Base-by-base conservation (phyloP, 495 filamentous ascomycete species). In the Xylaria castorea region DNA sequence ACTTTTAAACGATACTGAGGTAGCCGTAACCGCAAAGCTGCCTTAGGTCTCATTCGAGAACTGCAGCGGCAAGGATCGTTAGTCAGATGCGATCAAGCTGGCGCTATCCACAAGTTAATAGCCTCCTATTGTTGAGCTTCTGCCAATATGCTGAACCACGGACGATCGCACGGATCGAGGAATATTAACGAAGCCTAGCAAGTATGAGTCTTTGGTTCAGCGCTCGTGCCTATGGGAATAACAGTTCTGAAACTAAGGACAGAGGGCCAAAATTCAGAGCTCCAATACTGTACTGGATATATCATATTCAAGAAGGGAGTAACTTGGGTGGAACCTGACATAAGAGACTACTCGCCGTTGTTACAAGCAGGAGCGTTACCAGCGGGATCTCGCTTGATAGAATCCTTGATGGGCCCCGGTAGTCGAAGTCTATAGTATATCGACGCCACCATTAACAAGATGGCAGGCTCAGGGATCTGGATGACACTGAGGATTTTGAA, bases 401-500 rank as follows among this genome's bases (percentile, higher is more conserved):
- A 44, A 53, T 22, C 18, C 50, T 69, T 46, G 66, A 58, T 46
- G 20, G 48, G 65, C 22, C 48, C 36, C 38, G 66, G 46, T n/a
- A 58, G 20, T 44, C 22, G 22, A 60, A n/a, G 32, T 46, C 67
- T 62, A 70, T 62, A 70, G 30, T 76, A 77, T 68, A 68, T 74
- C 62, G 42, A 72, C 71, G 70, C 78, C 78, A 79, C 78, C 62
- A 73, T 78, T 72, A 51, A 75, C 70, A 71, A 71, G 75, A 50
- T 75, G 74, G 68, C 74, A 70, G 71, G 64, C 38, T 70, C 73
- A 76, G 61, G 71, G 65, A 73, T 66, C 53, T 61, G 32, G 63
- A 75, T 58, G 53, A 30, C 32, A 32, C 55, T 22, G 53, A 40
- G 65, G 62, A 68, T 14, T 72, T 32, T 48, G 50, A 64, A 34